Evolutionary conservation across 1,284 basidiomycete species (phyloP).

Genomic region (Pterulicium gracile): DNA sequence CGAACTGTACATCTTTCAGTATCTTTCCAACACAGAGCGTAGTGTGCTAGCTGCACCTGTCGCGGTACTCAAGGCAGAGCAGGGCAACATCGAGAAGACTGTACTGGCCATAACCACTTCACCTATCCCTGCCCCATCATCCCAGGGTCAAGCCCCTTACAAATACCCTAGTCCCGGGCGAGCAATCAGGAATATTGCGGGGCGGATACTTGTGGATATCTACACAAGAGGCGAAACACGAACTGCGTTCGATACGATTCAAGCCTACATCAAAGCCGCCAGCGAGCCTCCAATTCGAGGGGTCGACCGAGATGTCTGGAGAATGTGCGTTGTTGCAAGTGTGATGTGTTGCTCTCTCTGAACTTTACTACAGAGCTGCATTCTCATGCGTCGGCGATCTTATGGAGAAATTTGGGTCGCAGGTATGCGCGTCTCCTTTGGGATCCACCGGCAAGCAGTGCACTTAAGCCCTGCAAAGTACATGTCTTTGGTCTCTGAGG

Average conservation of each 20-base stretch:
- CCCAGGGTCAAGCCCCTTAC: background rate
- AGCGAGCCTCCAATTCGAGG: constrained; percentile 21
- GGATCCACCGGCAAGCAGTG: background rate
- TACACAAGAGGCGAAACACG: constrained; percentile 78
- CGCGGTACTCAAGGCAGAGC: constrained; percentile 51
- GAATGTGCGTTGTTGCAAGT: constrained; percentile 47
- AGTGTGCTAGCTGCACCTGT: constrained; percentile 35
- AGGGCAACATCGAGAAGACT: constrained; percentile 48
- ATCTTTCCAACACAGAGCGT: constrained; percentile 63
- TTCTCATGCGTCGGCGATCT: constrained; percentile 82
- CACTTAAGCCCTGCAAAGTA: constrained; percentile 37
- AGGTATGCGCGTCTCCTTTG: constrained; percentile 38
- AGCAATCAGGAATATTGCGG: constrained; percentile 71
- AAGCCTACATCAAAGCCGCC: constrained; percentile 64
- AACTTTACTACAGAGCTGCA: constrained; percentile 40
- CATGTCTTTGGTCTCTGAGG: constrained; percentile 92
- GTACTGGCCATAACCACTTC: constrained; percentile 57
- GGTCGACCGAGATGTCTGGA: constrained; percentile 46
- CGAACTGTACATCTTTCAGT: constrained; percentile 75
- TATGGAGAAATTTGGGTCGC: constrained; percentile 74
- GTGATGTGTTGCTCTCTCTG: constrained; percentile 3
- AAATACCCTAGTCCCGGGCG: constrained; percentile 72
- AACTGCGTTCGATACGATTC: constrained; percentile 83
- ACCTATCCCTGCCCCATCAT: constrained; percentile 24
- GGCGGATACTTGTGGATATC: constrained; percentile 69